Percentiles rank a stretch among this genome's conserved stretches.
Evolutionary conservation across 1,139 yeast species (phyloP).

Genomic region (Saccharomycopsis hybrid): DNA sequence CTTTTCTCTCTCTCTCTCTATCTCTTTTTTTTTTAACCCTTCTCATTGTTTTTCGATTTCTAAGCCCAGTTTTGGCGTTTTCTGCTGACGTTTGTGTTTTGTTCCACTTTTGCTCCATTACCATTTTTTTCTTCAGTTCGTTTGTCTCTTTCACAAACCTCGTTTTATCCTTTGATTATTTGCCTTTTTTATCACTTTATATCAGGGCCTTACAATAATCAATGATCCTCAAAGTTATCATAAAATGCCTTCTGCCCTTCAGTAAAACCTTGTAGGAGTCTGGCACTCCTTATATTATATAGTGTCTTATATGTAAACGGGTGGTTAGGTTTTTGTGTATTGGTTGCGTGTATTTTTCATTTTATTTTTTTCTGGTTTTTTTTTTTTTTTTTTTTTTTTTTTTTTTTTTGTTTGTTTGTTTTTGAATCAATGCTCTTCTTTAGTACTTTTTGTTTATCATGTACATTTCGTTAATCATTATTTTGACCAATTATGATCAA

Average conservation of each 20-base stretch:
- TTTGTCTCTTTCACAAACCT: not conserved
- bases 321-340: too few species aligned
- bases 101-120: not conserved
- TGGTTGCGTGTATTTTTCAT: not conserved
- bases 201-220: not conserved
- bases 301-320: too few species aligned
- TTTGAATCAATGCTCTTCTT: too few species aligned
- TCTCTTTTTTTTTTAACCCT: not conserved
- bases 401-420: not conserved
- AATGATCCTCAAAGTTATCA: too few species aligned
- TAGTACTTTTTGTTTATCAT: too few species aligned
- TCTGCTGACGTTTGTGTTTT: constrained; percentile 1
- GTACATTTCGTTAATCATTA: too few species aligned
- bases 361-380: not conserved
- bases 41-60: not conserved
- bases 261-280: too few species aligned
- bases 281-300: too few species aligned
- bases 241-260: too few species aligned
- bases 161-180: too few species aligned
- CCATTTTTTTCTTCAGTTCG: not conserved
- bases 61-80: not conserved
- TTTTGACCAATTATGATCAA: too few species aligned
- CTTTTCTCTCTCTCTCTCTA: not conserved
- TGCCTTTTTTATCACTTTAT: not conserved
- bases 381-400: too few species aligned